Percentiles rank a stretch among this genome's conserved stretches.
These are phyloP conservation scores for Lyophyllum shimeji DNA, from an alignment of 768 basidiomycete species.

Conservation along the genomic window DNA sequence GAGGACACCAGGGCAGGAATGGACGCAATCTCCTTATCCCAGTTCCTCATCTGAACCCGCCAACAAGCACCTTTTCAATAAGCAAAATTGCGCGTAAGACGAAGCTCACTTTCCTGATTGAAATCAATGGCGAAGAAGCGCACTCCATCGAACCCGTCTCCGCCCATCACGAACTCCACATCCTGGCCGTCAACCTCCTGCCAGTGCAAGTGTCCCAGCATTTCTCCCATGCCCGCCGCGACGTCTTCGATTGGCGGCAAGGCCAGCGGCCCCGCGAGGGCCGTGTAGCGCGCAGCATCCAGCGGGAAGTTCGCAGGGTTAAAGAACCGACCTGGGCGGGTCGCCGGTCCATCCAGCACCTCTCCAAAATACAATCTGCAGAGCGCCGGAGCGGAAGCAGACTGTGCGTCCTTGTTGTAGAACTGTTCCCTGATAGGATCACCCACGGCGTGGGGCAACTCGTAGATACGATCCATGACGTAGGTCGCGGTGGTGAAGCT, in stretches of 20 bases:
- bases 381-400: neutral
- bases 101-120: conserved; percentile 22
- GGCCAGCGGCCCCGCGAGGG: neutral
- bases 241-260: neutral
- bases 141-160: conserved; percentile 17
- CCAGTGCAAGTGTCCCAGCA: conserved; percentile 27
- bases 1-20: conserved; percentile 23
- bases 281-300: neutral
- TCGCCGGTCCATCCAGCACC: neutral
- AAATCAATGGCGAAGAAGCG: conserved; percentile 27
- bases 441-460: neutral
- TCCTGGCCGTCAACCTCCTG: conserved; percentile 27
- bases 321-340: neutral
- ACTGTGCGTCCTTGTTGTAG: neutral
- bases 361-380: neutral
- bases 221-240: conserved; percentile 27
- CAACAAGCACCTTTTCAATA: neutral
- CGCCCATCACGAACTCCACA: conserved; percentile 30
- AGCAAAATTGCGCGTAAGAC: neutral
- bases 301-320: neutral
- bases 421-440: neutral
- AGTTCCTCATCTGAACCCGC: neutral
- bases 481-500: neutral
- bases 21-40: conserved; percentile 2
- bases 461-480: neutral